Conservation (phyloP, 805 yeast genomes). For the Lipomyces spencermartinsiae region DNA sequence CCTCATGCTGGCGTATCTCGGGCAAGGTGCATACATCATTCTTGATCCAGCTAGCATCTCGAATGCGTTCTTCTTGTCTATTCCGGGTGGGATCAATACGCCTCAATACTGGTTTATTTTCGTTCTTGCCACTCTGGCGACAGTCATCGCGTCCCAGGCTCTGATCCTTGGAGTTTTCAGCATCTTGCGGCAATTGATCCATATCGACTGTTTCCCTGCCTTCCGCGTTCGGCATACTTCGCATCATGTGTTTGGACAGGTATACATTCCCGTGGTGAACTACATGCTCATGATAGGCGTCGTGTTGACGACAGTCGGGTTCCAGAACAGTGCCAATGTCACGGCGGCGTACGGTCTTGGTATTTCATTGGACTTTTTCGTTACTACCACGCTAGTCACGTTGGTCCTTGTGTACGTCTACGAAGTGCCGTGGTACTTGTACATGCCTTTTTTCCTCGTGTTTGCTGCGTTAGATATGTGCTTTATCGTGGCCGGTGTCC, state of each 20-base stretch:
- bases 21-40: slow-evolving; percentile 61
- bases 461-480: slow-evolving; percentile 58
- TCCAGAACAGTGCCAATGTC: slow-evolving; percentile 56
- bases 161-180: slow-evolving; percentile 62
- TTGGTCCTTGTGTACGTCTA: slow-evolving; percentile 57
- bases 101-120: slow-evolving; percentile 57
- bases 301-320: slow-evolving; percentile 58
- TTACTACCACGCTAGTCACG: slow-evolving; percentile 57
- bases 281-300: slow-evolving; percentile 60
- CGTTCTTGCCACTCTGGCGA: slow-evolving; percentile 59
- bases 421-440: slow-evolving; percentile 46
- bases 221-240: slow-evolving; percentile 56
- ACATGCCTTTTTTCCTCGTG: slow-evolving; percentile 48
- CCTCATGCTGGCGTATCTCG: slow-evolving; percentile 59
- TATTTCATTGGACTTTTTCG: slow-evolving; percentile 59
- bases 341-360: slow-evolving; percentile 69
- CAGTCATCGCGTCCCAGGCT: slow-evolving; percentile 67
- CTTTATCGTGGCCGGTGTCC: slow-evolving; percentile 56
- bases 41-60: slow-evolving; percentile 50
- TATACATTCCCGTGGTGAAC: slow-evolving; percentile 60
- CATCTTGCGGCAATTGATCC: slow-evolving; percentile 59
- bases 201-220: slow-evolving; percentile 61
- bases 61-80: slow-evolving; percentile 56
- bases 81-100: slow-evolving; percentile 57
- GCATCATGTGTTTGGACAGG: slow-evolving; percentile 54